Conservation (phyloP, 371 early-diverging fungal genomes). For the Conidiobolus incongruus region DNA sequence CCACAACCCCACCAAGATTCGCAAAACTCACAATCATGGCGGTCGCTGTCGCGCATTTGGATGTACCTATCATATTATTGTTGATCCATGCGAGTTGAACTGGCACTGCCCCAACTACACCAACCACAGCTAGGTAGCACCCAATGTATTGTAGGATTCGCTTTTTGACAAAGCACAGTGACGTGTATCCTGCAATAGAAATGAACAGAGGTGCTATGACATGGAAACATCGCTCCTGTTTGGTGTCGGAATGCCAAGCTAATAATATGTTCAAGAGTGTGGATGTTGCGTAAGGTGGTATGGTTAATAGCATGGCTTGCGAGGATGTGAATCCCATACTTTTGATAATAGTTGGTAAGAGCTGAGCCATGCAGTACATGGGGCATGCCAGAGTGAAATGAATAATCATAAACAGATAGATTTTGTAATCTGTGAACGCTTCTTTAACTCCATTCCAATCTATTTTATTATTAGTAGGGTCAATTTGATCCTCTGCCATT, state of each 20-base stretch:
- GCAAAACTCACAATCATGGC: constrained; percentile 14
- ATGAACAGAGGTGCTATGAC: constrained; percentile 5
- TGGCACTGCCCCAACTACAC: constrained; percentile 5
- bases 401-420: not conserved
- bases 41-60: not conserved
- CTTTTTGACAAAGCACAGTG: constrained; percentile 2
- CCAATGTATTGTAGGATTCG: constrained; percentile 8
- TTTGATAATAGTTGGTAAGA: not conserved
- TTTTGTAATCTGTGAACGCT: not conserved
- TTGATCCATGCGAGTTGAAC: constrained; percentile 3
- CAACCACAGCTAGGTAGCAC: constrained; percentile 5
- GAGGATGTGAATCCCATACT: not conserved
- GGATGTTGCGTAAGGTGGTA: constrained; percentile 15
- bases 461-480: not conserved
- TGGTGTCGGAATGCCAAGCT: constrained; percentile 9
- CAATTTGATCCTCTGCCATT: not conserved
- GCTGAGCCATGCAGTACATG: not conserved
- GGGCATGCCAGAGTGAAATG: not conserved
- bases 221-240: constrained; percentile 6
- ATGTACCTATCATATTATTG: not conserved
- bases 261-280: not conserved
- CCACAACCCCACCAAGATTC: constrained; percentile 17
- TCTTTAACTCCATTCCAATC: not conserved
- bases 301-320: constrained; percentile 16
- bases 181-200: constrained; percentile 7